phyloP scores from a whole-genome alignment of 78 protist genomes.

The Dictyostelium purpureum region DNA sequence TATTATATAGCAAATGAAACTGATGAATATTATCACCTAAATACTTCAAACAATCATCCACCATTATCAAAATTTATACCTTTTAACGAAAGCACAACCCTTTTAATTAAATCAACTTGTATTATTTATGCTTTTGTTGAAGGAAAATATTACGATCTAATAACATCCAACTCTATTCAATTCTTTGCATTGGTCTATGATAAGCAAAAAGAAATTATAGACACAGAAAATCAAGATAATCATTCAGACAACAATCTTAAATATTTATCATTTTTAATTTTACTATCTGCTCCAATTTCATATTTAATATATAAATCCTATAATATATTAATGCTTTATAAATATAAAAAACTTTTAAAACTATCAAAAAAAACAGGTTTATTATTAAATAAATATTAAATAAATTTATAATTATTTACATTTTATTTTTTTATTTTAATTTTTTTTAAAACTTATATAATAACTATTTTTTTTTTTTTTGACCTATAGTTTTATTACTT shows the following conservation, averaged over 20 bases:
- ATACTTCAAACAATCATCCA: neutral
- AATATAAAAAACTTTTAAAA: neutral
- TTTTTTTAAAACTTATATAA: neutral
- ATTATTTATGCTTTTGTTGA: neutral
- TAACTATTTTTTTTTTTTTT: neutral
- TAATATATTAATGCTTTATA: neutral
- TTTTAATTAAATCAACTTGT: neutral
- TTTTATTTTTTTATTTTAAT: neutral
- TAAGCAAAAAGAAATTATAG: neutral
- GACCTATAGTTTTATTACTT: too few relatives aligned
- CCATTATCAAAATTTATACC: neutral
- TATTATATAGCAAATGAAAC: neutral
- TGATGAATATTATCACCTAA: neutral
- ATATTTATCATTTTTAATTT: neutral
- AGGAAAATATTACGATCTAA: neutral
- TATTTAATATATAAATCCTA: neutral
- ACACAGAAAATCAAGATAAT: neutral
- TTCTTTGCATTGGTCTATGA: neutral
- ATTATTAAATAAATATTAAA: neutral
- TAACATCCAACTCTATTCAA: neutral
- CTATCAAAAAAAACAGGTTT: neutral
- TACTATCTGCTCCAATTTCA: neutral
- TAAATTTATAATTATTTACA: too few relatives aligned
- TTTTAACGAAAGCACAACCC: neutral
- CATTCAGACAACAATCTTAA: neutral